Base-by-base conservation (phyloP, 805 yeast species). In the Ascoidea tarda region DNA sequence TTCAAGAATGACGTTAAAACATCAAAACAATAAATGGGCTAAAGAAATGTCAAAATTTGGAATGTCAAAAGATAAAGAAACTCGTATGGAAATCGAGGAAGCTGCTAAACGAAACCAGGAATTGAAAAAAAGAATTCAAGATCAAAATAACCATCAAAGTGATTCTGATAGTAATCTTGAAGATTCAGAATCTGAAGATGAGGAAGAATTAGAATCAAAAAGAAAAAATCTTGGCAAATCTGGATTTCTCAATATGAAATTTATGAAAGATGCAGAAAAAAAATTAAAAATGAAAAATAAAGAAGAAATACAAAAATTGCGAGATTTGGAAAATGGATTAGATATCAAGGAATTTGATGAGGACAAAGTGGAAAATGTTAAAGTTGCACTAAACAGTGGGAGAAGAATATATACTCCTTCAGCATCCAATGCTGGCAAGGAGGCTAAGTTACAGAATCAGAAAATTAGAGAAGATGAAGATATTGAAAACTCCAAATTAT, bases 191-290 rank as follows among this genome's bases (percentile, higher is more conserved):
- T 68, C 75, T n/a, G 75, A 73, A 52, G 63, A 66, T 5, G 71
- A 67, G 32, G 63, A 67, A n/a, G 63, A 65, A 6, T 64, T 63
- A 10, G 70, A 63, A 2, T 74, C 69, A 10, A 60, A 59, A 2
- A 64, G 66, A 42, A 66, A 70, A 38, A 74, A 71, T 48, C 65
- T 82, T n/a, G 90, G 93, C 21, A 91, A 90, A 66, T 69, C 76
- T n/a, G 97, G 98, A 52, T 82, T 91, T 21, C 69, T 91, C 76
- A 84, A 81, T 50, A 93, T 93, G 98, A 95, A 90, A 59, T 91
- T 91, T 66, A 91, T 91, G 98, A 82, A 76, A 58, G 84, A 84
- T 55, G 98, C 98, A 1, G 95, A 84, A 56, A 82, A 81, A 53
- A 76, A 82, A 58, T 77, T 79, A 56, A 76, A 73, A 54, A 73